Evolutionary conservation across 495 filamentous ascomycete genomes (phyloP), one percentile per base, ranked within the genome.

Genomic region (Cryomyces antarcticus): DNA sequence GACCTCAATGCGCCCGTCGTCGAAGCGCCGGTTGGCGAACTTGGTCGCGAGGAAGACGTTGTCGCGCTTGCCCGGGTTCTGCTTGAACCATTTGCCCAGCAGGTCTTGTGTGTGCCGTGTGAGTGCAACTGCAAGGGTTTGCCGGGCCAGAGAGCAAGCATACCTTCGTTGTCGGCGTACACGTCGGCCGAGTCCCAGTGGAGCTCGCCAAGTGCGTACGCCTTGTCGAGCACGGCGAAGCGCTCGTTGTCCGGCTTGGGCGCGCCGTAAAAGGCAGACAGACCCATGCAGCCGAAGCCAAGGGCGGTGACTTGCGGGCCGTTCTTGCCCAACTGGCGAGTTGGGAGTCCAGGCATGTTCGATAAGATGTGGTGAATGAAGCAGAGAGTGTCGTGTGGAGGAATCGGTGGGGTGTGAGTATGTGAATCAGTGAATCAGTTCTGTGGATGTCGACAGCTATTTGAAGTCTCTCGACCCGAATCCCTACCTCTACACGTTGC

Each of bases 1-100:
- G 27, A 50, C 33, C 11, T 5, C n/a, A n/a, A 31, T 28, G 2
- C 39, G 29, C 35, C 52, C 52, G 13, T 50, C 28, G 6, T n/a
- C 38, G 24, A 39, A 30, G 12, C 12, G 6, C 31, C 39, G 44
- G 43, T 46, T 46, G 41, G 49, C 54, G 43, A 57, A 57, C 44
- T 56, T 56, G 39, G 53, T 56, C 3, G 53, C 53, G 34, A 56
- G 48, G 41, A 56, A 56, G 44, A 56, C 49, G 41, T 56, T 33
- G 37, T 56, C 53, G 12, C 53, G 53, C 37, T 54, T 53, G 41
- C 46, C 51, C 1, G 48, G 51, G 43, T 56, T 56, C 5, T 40
- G 39, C 29, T 44, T 44, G 46, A 56, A 53, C 53, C 53, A 56
- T 9, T 50, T 46, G 38, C 53, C 52, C 44, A 35, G 33, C 17